Percentiles rank a stretch among this genome's conserved stretches.
These are phyloP conservation scores for Sporopachydermia cereana DNA, from an alignment of 1,139 yeast species.

Conservation along the genomic window DNA sequence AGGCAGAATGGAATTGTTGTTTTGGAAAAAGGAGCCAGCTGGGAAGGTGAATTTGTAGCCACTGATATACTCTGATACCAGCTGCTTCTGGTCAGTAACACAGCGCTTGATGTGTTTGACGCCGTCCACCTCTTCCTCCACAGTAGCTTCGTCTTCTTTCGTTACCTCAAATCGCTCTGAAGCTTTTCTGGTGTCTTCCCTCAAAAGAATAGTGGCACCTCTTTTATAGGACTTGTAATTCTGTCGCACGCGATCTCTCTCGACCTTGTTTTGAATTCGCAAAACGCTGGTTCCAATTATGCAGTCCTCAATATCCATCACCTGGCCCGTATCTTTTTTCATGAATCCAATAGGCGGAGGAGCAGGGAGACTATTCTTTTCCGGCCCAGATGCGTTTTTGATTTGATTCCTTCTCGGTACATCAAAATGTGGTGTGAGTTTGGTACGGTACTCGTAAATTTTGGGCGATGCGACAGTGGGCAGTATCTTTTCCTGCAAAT, in stretches of 20 bases:
- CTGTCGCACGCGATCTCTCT: slow-evolving; percentile 42
- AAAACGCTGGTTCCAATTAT: slow-evolving; percentile 74
- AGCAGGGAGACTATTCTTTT: slow-evolving; percentile 23
- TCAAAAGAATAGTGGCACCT: slow-evolving; percentile 77
- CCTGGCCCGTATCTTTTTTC: slow-evolving; percentile 57
- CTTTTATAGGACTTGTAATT: slow-evolving; percentile 47
- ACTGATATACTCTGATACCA: slow-evolving; percentile 66
- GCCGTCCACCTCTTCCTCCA: slow-evolving; percentile 19
- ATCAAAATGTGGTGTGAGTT: slow-evolving; percentile 91
- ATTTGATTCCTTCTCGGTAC: slow-evolving; percentile 42
- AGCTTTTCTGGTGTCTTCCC: slow-evolving; percentile 53
- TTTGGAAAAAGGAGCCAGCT: slow-evolving; percentile 94
- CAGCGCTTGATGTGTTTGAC: slow-evolving; percentile 25
- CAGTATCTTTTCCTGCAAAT: slow-evolving; percentile 45
- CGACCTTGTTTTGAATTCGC: slow-evolving; percentile 63
- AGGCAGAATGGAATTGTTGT: slow-evolving; percentile 85
- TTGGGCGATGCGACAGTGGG: slow-evolving; percentile 73
- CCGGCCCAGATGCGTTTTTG: slow-evolving; percentile 14
- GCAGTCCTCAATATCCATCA: slow-evolving; percentile 92
- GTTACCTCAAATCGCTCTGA: slow-evolving; percentile 24
- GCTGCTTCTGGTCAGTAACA: slow-evolving; percentile 60
- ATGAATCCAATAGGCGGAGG: slow-evolving; percentile 85
- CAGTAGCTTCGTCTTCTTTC: slow-evolving; percentile 16
- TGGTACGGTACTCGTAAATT: slow-evolving; percentile 71
- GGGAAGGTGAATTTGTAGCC: slow-evolving; percentile 74